A percentile compares a stretch with the other conserved stretches of the same genome.
These are phyloP conservation scores for Fulvia fulva DNA, from an alignment of 2,329 filamentous ascomycete genomes.

Conservation along the genomic window DNA sequence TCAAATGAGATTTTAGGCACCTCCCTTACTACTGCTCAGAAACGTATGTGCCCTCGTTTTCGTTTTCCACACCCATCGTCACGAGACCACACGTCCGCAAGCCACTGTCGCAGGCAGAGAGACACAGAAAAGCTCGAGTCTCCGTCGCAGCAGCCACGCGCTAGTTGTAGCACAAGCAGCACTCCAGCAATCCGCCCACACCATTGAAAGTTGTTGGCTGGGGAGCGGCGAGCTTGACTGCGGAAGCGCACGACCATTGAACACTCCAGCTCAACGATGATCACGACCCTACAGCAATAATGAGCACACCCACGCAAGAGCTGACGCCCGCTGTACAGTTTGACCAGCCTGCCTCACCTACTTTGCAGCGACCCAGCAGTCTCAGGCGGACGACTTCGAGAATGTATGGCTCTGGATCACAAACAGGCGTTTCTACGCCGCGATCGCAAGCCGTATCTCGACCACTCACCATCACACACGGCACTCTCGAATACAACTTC, in stretches of 20 bases:
- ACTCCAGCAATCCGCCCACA: neutral
- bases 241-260: slow-evolving; percentile 2
- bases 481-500: slow-evolving; percentile 93
- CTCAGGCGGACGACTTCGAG: slow-evolving; percentile 13
- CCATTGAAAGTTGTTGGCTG: neutral
- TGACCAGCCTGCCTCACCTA: slow-evolving; percentile 15
- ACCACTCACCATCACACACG: slow-evolving; percentile 84
- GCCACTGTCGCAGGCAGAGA: neutral
- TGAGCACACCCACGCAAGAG: slow-evolving; percentile 23
- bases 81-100: neutral
- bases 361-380: slow-evolving; percentile 9
- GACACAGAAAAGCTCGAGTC: neutral
- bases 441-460: slow-evolving; percentile 88
- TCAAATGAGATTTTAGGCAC: slow-evolving; percentile 15
- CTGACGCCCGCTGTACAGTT: slow-evolving; percentile 21
- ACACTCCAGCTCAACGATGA: slow-evolving; percentile 7
- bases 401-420: slow-evolving; percentile 38
- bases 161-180: neutral
- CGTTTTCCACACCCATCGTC: neutral
- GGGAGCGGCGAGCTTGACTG: neutral
- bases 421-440: slow-evolving; percentile 95
- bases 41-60: slow-evolving; percentile 14
- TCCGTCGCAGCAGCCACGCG: neutral
- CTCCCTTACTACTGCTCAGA: slow-evolving; percentile 7
- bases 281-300: slow-evolving; percentile 4